Base-by-base conservation (phyloP, 2,329 filamentous ascomycete genomes). In the Cladophialophora carrionii region DNA sequence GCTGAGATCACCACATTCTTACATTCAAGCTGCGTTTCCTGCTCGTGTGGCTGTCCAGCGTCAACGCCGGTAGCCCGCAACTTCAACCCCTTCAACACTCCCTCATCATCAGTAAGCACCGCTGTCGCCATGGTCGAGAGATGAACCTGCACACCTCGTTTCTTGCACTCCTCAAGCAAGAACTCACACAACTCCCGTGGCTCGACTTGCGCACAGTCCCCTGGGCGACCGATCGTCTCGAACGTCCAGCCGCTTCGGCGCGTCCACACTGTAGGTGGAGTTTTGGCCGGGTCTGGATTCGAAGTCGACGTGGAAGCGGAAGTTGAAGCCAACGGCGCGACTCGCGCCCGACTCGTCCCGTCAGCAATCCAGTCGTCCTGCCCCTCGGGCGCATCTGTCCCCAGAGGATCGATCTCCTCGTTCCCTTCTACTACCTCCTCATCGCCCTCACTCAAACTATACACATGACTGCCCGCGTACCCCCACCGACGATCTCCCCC, bases 201-300 rank as follows among this genome's bases (percentile, higher is more conserved):
- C 70, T 93, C 88, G 56, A 90, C 81, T 74, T 91, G 87, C 14
- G 86, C 89, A 17, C 85, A 86, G 2, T 81, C 85, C 3, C 81
- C 84, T 20, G 85, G 82, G 29, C 83, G 80, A 65, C 87, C 86
- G 52, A 92, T 87, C 29, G 85, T 76, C 71, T 88, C 86, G 26
- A 91, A 74, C 0, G 74, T 78, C 61, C 85, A 86, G 0, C 85
- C 86, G 2, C 81, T 76, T 24, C 77, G 78, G 61, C 80, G 81
- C 54, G 80, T 83, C 73, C 91, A 76, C 88, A 89, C 91, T 7
- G 75, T 72, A 2, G 88, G 87, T 7, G 37, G 37, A 20, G 37
- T 2, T 14, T 20, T 17, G 1, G 74, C 76, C 1, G 75, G 72
- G 51, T 78, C 76, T 4, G 73, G 74, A 31, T 76, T 75, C 10